Base-by-base conservation (phyloP, 805 yeast genomes). In the Yamadazyma laniorum region DNA sequence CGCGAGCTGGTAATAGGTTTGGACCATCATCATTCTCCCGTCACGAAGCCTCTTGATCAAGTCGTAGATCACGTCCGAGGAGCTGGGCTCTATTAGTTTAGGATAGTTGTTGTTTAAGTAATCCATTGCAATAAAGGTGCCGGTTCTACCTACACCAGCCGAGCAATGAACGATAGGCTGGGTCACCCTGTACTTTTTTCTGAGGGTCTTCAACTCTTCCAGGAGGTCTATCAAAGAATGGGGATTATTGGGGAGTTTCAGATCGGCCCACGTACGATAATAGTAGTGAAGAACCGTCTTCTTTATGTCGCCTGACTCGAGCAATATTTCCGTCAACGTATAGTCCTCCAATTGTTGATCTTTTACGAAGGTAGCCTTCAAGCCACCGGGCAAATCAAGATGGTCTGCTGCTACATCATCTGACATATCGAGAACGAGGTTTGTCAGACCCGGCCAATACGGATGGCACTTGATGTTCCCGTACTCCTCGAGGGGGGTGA, bases 401-500 rank as follows among this genome's bases (percentile, higher is more conserved):
- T 43, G 44, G 35, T 67, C 70, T 11, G 40, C 39, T 7, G 18
- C 29, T 4, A 53, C 32, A 5, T 26, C 30, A 6, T 18, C 25
- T 5, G 57, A 25, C 22, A 60, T 44, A 33, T 61, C 60, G 37
- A 58, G 37, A 1, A 35, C 32, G 3, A 45, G 44, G 5, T 46
- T 44, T 4, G 5, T 6, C 18, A 42, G 35, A 16, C 42, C 40
- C 1, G 74, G 73, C 74, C 77, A 71, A 50, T 71, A 71, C 33
- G 53, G 51, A 40, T 42, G 46, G 44, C 79, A 74, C 48, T 74
- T 74, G 16, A 56, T 57, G 23, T 60, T 46, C 2, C 63, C 63
- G 8, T 51, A 45, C 44, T 74, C 80, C 11, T 43, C 48, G 21
- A 86, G 59, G 0, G 93, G 87, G 45, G 74, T 68, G 25, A 68